Conservation (phyloP, 2,329 filamentous ascomycete species). For the Claviceps maximensis region DNA sequence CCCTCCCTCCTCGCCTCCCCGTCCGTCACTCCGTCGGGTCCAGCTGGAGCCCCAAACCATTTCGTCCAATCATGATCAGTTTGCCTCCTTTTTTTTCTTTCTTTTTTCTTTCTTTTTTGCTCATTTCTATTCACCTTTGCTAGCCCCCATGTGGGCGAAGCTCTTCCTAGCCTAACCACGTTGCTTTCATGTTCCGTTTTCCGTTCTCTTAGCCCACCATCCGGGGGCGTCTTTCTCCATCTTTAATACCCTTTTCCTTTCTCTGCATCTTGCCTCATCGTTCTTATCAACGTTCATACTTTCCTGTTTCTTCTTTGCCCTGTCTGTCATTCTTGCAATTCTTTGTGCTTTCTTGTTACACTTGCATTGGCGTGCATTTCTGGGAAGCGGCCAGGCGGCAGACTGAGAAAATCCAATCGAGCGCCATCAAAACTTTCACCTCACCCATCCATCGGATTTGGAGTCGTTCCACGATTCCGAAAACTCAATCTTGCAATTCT, state of each 20-base stretch:
- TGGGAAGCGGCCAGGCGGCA: not conserved
- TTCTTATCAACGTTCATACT: not conserved
- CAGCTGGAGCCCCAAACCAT: not conserved
- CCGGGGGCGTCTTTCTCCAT: not conserved
- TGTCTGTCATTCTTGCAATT: not conserved
- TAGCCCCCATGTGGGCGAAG: too few relatives aligned
- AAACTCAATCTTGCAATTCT: not conserved
- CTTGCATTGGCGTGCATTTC: constrained; percentile 2
- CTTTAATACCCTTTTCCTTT: not conserved
- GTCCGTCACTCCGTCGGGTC: too few relatives aligned
- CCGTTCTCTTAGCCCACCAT: not conserved
- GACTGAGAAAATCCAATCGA: not conserved
- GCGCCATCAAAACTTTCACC: not conserved
- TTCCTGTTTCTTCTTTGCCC: not conserved
- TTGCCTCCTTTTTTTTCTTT: too few relatives aligned
- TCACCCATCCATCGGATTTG: not conserved
- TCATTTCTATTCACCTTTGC: too few relatives aligned
- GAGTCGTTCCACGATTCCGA: not conserved
- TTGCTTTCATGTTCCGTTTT: not conserved
- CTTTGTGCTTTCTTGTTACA: not conserved
- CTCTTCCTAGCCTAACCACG: not conserved
- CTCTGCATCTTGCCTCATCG: not conserved
- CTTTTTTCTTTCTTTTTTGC: not conserved
- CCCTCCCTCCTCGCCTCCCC: too few relatives aligned
- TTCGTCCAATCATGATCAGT: not conserved